Evolutionary conservation across 2,329 filamentous ascomycete genomes (phyloP), one percentile per base, ranked within the genome.

Genomic region (Colletotrichum cuscutae): DNA sequence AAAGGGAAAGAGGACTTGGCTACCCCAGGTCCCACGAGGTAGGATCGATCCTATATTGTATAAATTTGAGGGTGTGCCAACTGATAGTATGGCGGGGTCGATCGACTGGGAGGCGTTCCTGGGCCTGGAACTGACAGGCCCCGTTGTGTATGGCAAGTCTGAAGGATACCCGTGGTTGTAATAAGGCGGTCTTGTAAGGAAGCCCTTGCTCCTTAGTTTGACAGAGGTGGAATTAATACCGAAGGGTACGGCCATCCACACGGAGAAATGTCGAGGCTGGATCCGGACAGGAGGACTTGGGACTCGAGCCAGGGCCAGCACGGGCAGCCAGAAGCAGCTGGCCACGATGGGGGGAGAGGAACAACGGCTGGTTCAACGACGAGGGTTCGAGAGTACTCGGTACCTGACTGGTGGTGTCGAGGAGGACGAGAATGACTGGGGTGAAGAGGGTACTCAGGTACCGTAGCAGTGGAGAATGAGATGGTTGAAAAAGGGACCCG

Each of bases 171-270:
- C 54, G 71, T 61, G 71, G 56, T 56, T 30, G 70, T 78, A 84
- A 81, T 79, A 81, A 84, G 81, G 79, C 80, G 77, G 77, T 78
- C 76, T 77, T 79, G 79, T 79, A 76, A 79, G 80, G 80, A 78
- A 79, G 78, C 81, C 83, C 83, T 78, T 84, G 81, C 75, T 79
- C 79, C 79, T 80, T 79, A 79, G 81, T 82, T 82, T 81, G 83
- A 83, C 81, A 84, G 82, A 86, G 81, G 82, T 84, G 82, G 83
- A 82, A 84, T 85, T 82, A 85, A 84, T 85, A 85, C 82, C 83
- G 81, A 81, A 80, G 79, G 79, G 81, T 82, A 83, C 80, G 77
- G 78, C 79, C 78, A 79, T 80, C 80, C 79, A 81, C 79, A 80
- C 82, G 84, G 84, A 86, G 83, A 83, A 84, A 84, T 83, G 81